Evolutionary conservation across 83 land plant species (phyloP).

Genomic region (Diphasiastrum complanatum): DNA sequence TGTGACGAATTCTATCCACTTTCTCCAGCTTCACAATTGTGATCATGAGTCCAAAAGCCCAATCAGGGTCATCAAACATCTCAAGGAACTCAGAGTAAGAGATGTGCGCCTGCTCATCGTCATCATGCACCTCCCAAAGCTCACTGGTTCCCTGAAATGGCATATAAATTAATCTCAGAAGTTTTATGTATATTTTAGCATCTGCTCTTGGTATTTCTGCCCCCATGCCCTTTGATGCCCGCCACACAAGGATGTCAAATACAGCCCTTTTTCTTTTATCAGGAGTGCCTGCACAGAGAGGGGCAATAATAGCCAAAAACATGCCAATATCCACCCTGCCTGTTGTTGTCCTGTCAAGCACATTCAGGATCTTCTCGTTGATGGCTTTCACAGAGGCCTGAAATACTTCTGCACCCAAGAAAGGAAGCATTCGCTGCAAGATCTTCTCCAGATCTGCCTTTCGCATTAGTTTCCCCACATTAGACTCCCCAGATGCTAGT

Average conservation of each 20-base stretch:
- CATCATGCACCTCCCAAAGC: slow-evolving; percentile 5
- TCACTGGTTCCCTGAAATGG: background rate
- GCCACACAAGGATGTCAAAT: slow-evolving; percentile 80
- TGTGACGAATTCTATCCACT: slow-evolving; percentile 7
- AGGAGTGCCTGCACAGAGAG: slow-evolving; percentile 67
- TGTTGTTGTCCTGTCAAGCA: slow-evolving; percentile 65
- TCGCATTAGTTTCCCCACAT: slow-evolving; percentile 67
- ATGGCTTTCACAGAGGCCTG: slow-evolving; percentile 78
- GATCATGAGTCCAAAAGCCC: slow-evolving; percentile 3
- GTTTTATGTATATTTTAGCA: background rate
- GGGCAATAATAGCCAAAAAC: slow-evolving; percentile 75
- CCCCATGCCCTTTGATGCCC: too few relatives aligned
- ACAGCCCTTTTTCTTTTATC: slow-evolving; percentile 75
- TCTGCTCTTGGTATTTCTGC: background rate
- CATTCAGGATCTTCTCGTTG: slow-evolving; percentile 63
- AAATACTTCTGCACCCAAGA: slow-evolving; percentile 78
- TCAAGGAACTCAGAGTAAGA: slow-evolving; percentile 9
- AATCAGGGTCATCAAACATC: slow-evolving; percentile 12
- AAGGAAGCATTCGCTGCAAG: slow-evolving; percentile 51
- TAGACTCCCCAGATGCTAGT: slow-evolving; percentile 60
- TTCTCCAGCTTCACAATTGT: slow-evolving; percentile 8
- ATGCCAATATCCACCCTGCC: slow-evolving; percentile 85
- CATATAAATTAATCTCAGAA: slow-evolving; percentile 1
- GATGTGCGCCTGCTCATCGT: slow-evolving; percentile 6
- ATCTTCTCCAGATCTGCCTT: slow-evolving; percentile 74